These are phyloP conservation scores for Alternaria gansuensis DNA, from an alignment of 2,329 filamentous ascomycete genomes.

Conservation along the genomic window DNA sequence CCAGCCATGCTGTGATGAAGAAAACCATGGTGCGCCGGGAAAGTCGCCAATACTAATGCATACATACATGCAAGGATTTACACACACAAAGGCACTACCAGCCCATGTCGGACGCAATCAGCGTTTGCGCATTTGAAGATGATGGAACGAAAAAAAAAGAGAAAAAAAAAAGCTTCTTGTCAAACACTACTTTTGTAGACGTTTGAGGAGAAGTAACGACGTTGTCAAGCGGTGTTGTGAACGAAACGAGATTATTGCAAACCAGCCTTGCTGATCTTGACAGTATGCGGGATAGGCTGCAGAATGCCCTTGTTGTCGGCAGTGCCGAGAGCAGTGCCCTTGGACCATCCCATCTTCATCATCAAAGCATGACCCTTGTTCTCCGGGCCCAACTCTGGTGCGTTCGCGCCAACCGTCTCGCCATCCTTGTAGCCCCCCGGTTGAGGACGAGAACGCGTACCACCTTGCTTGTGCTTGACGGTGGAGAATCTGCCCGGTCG, in stretches of 20 bases:
- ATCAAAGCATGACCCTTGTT: constrained; percentile 89
- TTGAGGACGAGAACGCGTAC: constrained; percentile 27
- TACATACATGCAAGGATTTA: background rate
- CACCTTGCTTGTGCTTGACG: constrained; percentile 24
- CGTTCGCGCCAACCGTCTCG: constrained; percentile 84
- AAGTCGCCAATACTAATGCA: constrained; percentile 1
- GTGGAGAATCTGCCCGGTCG: constrained; percentile 23
- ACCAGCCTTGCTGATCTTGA: constrained; percentile 86
- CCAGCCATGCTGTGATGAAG: background rate
- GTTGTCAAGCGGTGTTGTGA: constrained; percentile 3
- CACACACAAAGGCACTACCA: background rate
- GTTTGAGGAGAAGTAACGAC: background rate
- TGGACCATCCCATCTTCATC: constrained; percentile 97
- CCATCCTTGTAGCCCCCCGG: constrained; percentile 74
- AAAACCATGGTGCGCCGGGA: background rate
- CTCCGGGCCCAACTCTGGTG: constrained; percentile 81
- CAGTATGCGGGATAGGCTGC: constrained; percentile 83
- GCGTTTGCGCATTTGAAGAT: background rate
- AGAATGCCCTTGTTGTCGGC: constrained; percentile 87
- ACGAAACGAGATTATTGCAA: constrained; percentile 54
- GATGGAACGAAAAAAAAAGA: background rate
- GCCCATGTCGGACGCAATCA: background rate
- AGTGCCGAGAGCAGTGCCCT: constrained; percentile 83
- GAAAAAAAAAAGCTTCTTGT: too few species aligned
- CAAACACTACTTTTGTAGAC: background rate